Conservation (phyloP, 768 basidiomycete genomes). For the Rhizopogon roseolus region DNA sequence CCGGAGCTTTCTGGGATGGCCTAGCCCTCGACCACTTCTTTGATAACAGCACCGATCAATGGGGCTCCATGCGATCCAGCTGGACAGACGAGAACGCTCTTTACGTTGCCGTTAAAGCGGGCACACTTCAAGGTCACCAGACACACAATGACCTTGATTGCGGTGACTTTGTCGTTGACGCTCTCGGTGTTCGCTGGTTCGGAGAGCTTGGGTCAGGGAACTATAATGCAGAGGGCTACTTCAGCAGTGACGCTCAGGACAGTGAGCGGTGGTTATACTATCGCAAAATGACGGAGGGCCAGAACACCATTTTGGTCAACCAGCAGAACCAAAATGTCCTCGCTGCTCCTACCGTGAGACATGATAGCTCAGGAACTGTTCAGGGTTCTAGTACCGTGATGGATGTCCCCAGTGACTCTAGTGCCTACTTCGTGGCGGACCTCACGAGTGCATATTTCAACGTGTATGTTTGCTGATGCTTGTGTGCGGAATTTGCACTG, state of each 20-base stretch:
- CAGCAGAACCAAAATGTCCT: conserved; percentile 76
- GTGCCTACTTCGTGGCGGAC: conserved; percentile 79
- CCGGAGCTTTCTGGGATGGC: conserved; percentile 91
- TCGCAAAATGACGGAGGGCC: conserved; percentile 94
- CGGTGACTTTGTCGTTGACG: conserved; percentile 95
- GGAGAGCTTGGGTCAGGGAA: conserved; percentile 91
- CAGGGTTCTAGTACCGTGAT: conserved; percentile 88
- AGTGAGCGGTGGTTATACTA: conserved; percentile 87
- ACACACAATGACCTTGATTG: conserved; percentile 93
- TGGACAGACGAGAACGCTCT: conserved; percentile 87
- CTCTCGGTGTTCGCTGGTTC: conserved; percentile 89
- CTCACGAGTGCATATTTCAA: conserved; percentile 71
- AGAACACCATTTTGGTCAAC: conserved; percentile 86
- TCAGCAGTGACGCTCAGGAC: conserved; percentile 65
- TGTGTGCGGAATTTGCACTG: conserved; percentile 4
- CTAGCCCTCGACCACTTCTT: conserved; percentile 82
- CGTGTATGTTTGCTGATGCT: conserved; percentile 43
- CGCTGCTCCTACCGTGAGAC: conserved; percentile 53
- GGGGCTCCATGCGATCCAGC: conserved; percentile 87
- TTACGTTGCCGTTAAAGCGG: conserved; percentile 88
- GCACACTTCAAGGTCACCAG: conserved; percentile 76
- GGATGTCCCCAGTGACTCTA: conserved; percentile 55
- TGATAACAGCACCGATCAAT: conserved; percentile 64
- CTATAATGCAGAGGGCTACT: conserved; percentile 76
- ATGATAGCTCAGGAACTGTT: conserved; percentile 48